These are phyloP conservation scores for Trametes elegans DNA, from an alignment of 768 basidiomycete genomes.

Conservation along the genomic window DNA sequence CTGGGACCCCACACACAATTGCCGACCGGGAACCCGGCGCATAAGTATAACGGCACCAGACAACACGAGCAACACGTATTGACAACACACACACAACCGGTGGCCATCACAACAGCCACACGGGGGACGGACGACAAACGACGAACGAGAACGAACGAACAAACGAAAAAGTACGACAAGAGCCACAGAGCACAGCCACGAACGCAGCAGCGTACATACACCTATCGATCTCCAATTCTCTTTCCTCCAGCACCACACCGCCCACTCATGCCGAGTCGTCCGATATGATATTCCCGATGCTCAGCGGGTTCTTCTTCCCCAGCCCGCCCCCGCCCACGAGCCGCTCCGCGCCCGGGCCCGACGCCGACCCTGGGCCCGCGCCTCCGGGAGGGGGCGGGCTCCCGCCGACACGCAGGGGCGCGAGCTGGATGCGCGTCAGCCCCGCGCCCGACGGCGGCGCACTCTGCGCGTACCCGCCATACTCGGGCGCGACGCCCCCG, in stretches of 20 bases:
- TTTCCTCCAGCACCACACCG: background rate
- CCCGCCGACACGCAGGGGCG: conserved; percentile 42
- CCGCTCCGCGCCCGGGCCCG: conserved; percentile 5
- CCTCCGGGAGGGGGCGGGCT: conserved; percentile 20
- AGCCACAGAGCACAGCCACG: too few relatives aligned
- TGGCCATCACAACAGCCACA: too few relatives aligned
- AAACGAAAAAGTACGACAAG: too few relatives aligned
- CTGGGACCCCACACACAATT: too few relatives aligned
- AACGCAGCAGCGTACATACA: too few relatives aligned
- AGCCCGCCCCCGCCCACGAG: conserved; percentile 1
- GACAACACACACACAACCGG: too few relatives aligned
- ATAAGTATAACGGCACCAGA: too few relatives aligned
- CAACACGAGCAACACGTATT: too few relatives aligned
- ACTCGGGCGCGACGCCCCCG: conserved; percentile 3
- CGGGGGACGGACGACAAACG: too few relatives aligned
- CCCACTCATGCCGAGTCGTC: conserved; percentile 22
- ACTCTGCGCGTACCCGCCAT: background rate
- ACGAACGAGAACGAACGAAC: too few relatives aligned
- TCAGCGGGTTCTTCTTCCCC: conserved; percentile 33
- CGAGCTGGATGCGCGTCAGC: conserved; percentile 47
- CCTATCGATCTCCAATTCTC: too few relatives aligned
- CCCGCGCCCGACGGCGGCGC: conserved; percentile 8
- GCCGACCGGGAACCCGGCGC: too few relatives aligned
- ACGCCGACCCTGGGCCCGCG: conserved; percentile 1
- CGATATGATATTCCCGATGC: conserved; percentile 31